phyloP scores from a whole-genome alignment of 768 basidiomycete species.

The Hygrophorus pudorinus region DNA sequence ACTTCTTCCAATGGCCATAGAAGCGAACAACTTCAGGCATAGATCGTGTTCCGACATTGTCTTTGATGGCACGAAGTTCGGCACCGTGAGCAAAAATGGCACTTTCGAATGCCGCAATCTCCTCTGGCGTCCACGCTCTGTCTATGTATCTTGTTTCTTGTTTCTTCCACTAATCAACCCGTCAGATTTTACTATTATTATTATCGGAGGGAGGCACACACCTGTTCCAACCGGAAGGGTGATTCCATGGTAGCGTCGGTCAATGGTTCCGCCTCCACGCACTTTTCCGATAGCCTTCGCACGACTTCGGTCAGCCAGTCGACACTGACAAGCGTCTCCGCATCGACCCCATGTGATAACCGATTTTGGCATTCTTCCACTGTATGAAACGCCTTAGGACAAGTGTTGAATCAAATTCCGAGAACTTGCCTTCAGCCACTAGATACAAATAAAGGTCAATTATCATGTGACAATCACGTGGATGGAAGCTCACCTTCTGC shows the following conservation, averaged over 20 bases:
- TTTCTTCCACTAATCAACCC: conserved; percentile 59
- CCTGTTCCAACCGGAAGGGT: conserved; percentile 53
- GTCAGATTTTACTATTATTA: background rate
- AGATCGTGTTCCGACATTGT: conserved; percentile 60
- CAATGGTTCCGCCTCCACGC: conserved; percentile 44
- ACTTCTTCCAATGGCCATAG: conserved; percentile 87
- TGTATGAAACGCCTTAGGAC: conserved; percentile 18
- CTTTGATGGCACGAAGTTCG: conserved; percentile 68
- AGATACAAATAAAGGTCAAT: background rate
- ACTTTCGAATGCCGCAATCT: conserved; percentile 67
- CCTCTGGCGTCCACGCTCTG: conserved; percentile 59
- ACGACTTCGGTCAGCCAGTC: conserved; percentile 78
- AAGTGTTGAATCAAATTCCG: background rate
- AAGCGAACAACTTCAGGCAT: conserved; percentile 75
- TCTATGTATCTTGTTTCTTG: conserved; percentile 56
- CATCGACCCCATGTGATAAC: conserved; percentile 35
- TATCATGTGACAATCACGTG: background rate
- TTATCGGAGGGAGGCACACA: conserved; percentile 16
- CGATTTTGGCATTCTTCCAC: conserved; percentile 58
- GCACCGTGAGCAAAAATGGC: conserved; percentile 64
- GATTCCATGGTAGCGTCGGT: conserved; percentile 56
- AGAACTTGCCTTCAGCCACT: conserved; percentile 5
- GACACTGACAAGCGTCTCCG: conserved; percentile 46
- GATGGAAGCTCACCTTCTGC: conserved; percentile 45
- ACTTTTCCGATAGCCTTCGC: conserved; percentile 62